Base-by-base conservation (phyloP, 495 filamentous ascomycete genomes). In the Antarctomyces pellizariae region DNA sequence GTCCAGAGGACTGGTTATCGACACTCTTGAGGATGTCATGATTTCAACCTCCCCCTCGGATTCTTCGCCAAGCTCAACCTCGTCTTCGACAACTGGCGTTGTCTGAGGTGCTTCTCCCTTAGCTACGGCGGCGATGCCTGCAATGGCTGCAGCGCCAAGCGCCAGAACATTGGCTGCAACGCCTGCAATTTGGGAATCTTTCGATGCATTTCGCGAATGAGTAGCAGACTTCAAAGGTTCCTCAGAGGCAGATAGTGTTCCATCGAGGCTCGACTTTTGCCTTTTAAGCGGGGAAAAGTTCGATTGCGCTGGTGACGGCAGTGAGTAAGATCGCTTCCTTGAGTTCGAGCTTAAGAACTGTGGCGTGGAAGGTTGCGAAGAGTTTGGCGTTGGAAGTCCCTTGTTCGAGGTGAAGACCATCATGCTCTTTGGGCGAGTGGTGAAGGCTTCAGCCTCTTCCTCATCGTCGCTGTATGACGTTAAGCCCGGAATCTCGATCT, bases 401-500 rank as follows among this genome's bases (percentile, higher is more conserved):
- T 20, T 12, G 2, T 8, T 21, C 4, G 14, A 15, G 2, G 23
- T 24, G 8, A 65, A 53, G 18, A 68, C 43, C 40, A 65, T 57
- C 38, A 71, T 42, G 42, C 75, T 79, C 29, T 62, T 68, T 10
- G 70, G 71, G 9, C 71, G 62, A 25, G 33, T 54, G 29, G 11
- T 27, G 18, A 13, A 13, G 24, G 29, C 13, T 25, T 22, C 25
- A 7, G 57, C 57, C 18, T 59, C 57, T 11, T 56, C 51, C 24
- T 69, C 64, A 7, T 64, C 61, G 12, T 75, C 70, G 26, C 57
- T 54, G 27, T 70, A 56, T 9, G 47, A 43, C 5, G 53, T 56
- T 19, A 73, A 56, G 3, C 68, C 67, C 4, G 72, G 68, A 23
- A 73, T 56, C 34, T 77, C 68, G 22, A 82, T 80, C 41, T 83